Evolutionary conservation across 345 rosid species (phyloP).

Genomic region (Lenwebbia sp.): DNA sequence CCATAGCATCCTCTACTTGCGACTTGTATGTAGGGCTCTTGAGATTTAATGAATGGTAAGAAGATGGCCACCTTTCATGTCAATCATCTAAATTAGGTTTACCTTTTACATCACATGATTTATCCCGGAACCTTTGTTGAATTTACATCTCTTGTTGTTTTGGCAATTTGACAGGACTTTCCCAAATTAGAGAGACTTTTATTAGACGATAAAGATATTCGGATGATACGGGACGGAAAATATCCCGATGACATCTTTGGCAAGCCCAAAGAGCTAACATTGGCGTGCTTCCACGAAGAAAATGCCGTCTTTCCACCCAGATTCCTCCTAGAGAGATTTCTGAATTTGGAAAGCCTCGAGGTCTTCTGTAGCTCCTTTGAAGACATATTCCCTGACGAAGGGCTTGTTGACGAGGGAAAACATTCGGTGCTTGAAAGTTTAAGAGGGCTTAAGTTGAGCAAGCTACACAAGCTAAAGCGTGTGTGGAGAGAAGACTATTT

Average conservation of each 20-base stretch:
- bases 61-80: background rate
- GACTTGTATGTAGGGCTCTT: fast-evolving
- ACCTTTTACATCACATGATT: background rate
- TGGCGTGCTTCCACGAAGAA: background rate
- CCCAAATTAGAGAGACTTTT: background rate
- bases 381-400: background rate
- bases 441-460: background rate
- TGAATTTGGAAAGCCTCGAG: background rate
- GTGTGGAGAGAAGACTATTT: background rate
- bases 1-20: fast-evolving
- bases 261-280: background rate
- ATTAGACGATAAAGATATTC: background rate
- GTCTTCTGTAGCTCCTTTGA: background rate
- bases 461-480: background rate
- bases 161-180: background rate
- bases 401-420: background rate
- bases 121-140: background rate
- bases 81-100: background rate
- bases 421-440: background rate
- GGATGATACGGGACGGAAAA: background rate
- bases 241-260: fast-evolving
- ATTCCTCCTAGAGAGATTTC: background rate
- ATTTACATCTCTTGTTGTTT: background rate
- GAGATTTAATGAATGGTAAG: background rate
- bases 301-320: fast-evolving